Conservation (phyloP, 345 rosid species). For the Salix udensis region DNA sequence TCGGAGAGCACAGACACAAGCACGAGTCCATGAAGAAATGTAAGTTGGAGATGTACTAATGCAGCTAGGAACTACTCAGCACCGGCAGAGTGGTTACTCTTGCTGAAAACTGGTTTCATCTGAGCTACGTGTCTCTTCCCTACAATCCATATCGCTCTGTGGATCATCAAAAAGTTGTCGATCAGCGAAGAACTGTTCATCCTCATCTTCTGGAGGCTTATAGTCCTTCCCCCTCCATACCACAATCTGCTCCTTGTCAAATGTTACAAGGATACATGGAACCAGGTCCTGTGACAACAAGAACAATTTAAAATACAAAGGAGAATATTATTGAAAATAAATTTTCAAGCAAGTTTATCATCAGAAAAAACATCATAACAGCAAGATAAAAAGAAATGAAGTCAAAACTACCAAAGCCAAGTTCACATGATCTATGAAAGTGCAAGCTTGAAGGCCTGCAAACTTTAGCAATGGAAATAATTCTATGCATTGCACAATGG, state of each 20-base stretch:
- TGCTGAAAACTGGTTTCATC: conserved; percentile 4
- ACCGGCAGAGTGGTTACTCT: conserved; percentile 3
- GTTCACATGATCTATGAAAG: no score
- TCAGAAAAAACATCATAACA: no score
- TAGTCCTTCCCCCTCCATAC: conserved; percentile 75
- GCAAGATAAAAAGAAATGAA: no score
- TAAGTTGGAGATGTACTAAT: not conserved
- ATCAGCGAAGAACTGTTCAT: conserved; percentile 19
- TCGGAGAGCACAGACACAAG: conserved; percentile 1
- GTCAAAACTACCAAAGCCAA: no score
- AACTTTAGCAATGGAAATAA: no score
- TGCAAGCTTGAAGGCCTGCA: no score
- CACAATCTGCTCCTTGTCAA: conserved; percentile 90
- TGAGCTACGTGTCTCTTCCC: conserved; percentile 8
- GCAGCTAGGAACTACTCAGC: conserved; percentile 7
- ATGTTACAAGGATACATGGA: conserved; percentile 80
- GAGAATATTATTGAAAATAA: not conserved
- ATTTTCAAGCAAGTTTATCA: no score
- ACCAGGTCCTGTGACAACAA: conserved; percentile 58
- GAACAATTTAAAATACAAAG: not conserved
- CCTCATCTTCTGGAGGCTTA: conserved; percentile 47
- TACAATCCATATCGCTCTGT: not conserved
- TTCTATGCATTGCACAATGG: no score
- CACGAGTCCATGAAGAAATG: not conserved
- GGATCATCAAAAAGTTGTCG: conserved; percentile 26